These are phyloP conservation scores for Daldinia decipiens DNA, from an alignment of 495 filamentous ascomycete species.

Conservation along the genomic window DNA sequence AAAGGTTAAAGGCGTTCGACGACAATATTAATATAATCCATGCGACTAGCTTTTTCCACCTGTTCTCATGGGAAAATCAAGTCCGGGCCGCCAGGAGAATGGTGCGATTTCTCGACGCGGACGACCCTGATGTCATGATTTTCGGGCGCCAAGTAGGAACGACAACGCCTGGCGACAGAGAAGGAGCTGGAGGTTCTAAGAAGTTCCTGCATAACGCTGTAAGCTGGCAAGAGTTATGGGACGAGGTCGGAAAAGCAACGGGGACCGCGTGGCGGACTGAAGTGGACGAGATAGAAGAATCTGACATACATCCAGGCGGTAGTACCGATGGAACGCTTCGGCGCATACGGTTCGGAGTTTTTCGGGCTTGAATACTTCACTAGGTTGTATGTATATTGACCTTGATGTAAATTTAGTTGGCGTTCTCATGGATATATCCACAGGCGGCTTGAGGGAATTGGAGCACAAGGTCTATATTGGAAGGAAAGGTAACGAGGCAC, in stretches of 20 bases:
- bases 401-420: neutral
- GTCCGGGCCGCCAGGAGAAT: constrained; percentile 49
- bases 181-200: constrained; percentile 41
- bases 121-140: constrained; percentile 51
- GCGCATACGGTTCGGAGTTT: constrained; percentile 39
- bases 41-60: constrained; percentile 58
- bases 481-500: neutral
- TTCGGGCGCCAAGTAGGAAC: constrained; percentile 59
- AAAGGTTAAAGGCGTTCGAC: constrained; percentile 35
- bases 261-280: constrained; percentile 56
- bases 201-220: constrained; percentile 56
- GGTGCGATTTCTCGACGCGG: constrained; percentile 49
- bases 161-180: constrained; percentile 35
- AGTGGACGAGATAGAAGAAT: constrained; percentile 44
- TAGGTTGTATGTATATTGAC: neutral
- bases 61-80: constrained; percentile 56
- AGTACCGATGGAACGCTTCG: constrained; percentile 34
- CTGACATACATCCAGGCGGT: constrained; percentile 17
- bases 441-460: neutral
- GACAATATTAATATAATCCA: constrained; percentile 54
- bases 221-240: constrained; percentile 59
- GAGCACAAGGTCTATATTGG: neutral
- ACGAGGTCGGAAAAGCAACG: constrained; percentile 54
- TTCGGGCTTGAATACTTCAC: constrained; percentile 23
- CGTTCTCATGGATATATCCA: neutral